Evolutionary conservation across 768 basidiomycete genomes (phyloP), one percentile per base, ranked within the genome.

Genomic region (Hericium erinaceus): DNA sequence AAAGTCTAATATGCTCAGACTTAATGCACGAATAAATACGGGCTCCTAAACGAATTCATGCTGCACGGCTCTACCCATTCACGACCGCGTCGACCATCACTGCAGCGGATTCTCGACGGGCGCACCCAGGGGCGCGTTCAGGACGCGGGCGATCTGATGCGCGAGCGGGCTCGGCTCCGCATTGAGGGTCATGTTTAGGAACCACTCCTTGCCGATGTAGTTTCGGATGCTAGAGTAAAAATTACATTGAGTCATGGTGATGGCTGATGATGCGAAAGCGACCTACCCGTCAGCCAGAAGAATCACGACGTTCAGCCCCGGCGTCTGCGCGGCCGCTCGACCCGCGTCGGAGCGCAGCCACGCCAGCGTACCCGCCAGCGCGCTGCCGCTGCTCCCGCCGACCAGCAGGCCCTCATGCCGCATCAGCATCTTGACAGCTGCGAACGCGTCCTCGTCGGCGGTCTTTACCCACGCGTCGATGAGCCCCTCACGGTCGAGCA

Each of bases 131-230:
- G 61, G 51, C 39, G 37, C 49, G 16, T 66, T 66, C 48, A 80
- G 63, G 15, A 76, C 67, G 18, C 69, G 62, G 0, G 77, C 67
- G 61, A 89, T 85, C 24, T 68, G 68, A 3, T 69, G 67, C 18
- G 82, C 78, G 37, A 85, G 73, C 4, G 78, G 73, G 2, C 85
- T 78, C 0, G 80, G 78, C 58, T 81, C 78, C 0, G 75, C 70
- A 44, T 77, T 70, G 62, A 86, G 69, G 4, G 84, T 81, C 64
- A 86, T 81, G 60, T 84, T 76, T 60, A 92, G 71, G 73, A 95
- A 95, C 93, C 93, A 95, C 11, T 85, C 80, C 66, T 93, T 95
- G 73, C 87, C 88, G 83, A 95, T 94, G 67, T 95, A 95, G 69
- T 95, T 95, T 64, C 93, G 81, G 56, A 97, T 84, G 1, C 94